Evolutionary conservation across 805 yeast genomes (phyloP).

Genomic region (Komagataella populi): DNA sequence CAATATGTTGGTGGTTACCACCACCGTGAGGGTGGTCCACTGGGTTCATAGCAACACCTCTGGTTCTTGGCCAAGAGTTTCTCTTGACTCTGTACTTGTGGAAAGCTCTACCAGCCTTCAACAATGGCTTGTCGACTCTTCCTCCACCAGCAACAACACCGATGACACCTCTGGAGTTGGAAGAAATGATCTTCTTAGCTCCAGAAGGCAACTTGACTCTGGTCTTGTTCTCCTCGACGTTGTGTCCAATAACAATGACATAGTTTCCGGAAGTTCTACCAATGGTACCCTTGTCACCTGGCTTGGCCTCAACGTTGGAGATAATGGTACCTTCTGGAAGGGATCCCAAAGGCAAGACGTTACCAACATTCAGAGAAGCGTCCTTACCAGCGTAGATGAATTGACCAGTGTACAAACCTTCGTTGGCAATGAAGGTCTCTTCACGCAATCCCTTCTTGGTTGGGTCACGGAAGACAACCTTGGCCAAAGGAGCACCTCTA

Average conservation of each 20-base stretch:
- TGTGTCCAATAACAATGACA: slow-evolving; percentile 98
- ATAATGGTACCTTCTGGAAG: slow-evolving; percentile 48
- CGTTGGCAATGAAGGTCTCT: slow-evolving; percentile 98
- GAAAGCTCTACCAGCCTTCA: slow-evolving; percentile 99
- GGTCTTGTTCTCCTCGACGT: slow-evolving; percentile 98
- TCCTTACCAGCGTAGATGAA: slow-evolving; percentile 97
- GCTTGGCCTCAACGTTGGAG: slow-evolving; percentile 38
- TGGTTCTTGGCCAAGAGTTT: slow-evolving; percentile 99
- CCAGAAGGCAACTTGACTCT: slow-evolving; percentile 99
- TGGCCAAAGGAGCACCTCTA: slow-evolving; percentile 99
- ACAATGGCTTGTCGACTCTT: slow-evolving; percentile 98
- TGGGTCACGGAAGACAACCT: slow-evolving; percentile 98
- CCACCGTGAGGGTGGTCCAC: slow-evolving; percentile 99
- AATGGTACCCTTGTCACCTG: slow-evolving; percentile 76
- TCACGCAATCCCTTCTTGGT: slow-evolving; percentile 96
- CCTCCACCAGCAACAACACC: slow-evolving; percentile 99
- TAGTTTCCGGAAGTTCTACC: slow-evolving; percentile 99
- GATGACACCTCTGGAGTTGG: slow-evolving; percentile 97
- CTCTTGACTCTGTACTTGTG: slow-evolving; percentile 99
- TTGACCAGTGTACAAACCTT: slow-evolving; percentile 99
- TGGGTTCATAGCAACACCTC: slow-evolving; percentile 99
- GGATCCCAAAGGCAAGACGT: slow-evolving; percentile 91
- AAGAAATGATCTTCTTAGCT: slow-evolving; percentile 92
- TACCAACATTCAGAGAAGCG: slow-evolving; percentile 95
- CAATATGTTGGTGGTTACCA: slow-evolving; percentile 99